phyloP scores from a whole-genome alignment of 257 asterid genomes.

The Coffea eugenioides region DNA sequence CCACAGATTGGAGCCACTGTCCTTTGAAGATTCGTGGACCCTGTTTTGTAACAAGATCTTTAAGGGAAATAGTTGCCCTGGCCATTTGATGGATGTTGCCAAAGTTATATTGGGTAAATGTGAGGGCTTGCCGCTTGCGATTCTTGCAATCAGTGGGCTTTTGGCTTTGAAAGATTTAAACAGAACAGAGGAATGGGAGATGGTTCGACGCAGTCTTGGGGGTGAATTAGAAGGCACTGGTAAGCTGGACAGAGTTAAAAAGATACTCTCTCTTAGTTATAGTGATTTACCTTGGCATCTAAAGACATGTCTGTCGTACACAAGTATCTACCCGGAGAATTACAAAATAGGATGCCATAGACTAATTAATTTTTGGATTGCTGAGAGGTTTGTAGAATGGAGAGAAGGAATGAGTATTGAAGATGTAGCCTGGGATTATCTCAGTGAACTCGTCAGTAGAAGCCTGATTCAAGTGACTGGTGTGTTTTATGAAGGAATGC shows the following conservation, averaged over 20 bases:
- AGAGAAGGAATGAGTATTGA: background rate
- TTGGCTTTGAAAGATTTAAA: conserved; percentile 15
- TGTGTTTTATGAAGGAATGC: background rate
- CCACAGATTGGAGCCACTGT: background rate
- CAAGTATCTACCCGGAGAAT: conserved; percentile 7
- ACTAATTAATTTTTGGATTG: background rate
- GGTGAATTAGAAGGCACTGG: conserved; percentile 14
- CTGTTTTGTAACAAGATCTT: conserved; percentile 1
- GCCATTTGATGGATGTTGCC: background rate
- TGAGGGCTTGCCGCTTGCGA: conserved; percentile 20
- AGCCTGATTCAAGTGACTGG: background rate
- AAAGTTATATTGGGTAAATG: background rate
- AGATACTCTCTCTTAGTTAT: conserved; percentile 20
- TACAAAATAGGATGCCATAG: background rate
- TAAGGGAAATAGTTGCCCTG: background rate
- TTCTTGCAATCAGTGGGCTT: conserved; percentile 22
- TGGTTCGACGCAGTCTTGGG: conserved; percentile 1
- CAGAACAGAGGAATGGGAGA: conserved; percentile 18
- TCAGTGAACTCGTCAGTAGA: background rate
- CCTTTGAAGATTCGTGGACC: conserved; percentile 2
- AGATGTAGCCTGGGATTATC: background rate
- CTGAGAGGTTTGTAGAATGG: background rate
- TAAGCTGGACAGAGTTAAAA: conserved; percentile 13
- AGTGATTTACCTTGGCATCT: conserved; percentile 21
- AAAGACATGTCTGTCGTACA: conserved; percentile 16